Evolutionary conservation across 257 asterid genomes (phyloP).

Genomic region (Apocynum venetum): DNA sequence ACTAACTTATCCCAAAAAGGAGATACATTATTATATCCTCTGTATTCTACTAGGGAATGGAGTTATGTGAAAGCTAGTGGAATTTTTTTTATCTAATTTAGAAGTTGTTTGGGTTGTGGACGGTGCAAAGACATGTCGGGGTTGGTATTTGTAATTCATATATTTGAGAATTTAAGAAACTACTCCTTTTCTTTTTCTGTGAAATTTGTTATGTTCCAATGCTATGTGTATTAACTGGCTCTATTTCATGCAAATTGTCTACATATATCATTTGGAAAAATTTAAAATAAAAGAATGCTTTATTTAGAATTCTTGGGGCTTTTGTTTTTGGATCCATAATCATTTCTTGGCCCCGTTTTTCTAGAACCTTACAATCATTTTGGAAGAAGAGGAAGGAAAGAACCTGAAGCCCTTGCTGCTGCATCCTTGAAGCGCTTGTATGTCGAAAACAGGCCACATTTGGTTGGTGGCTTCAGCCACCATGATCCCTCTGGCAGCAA

Average conservation of each 20-base stretch:
- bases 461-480: conserved; percentile 84
- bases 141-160: not conserved
- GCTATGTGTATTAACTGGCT: not conserved
- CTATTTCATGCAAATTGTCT: not conserved
- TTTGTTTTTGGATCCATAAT: conserved; percentile 28
- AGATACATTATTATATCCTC: not conserved
- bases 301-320: not conserved
- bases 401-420: conserved; percentile 70
- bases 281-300: not conserved
- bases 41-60: not conserved
- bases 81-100: not conserved
- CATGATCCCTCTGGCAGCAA: conserved; percentile 49
- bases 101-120: not conserved
- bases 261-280: not conserved
- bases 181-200: not conserved
- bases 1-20: not conserved
- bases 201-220: not conserved
- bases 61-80: not conserved
- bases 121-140: not conserved
- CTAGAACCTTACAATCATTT: conserved; percentile 63
- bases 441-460: conserved; percentile 83
- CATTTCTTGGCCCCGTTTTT: conserved; percentile 24
- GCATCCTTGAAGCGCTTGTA: conserved; percentile 75
- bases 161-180: not conserved
- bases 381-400: conserved; percentile 69